These are phyloP conservation scores for Penicillium pulvis DNA, from an alignment of 495 filamentous ascomycete species.

Conservation along the genomic window DNA sequence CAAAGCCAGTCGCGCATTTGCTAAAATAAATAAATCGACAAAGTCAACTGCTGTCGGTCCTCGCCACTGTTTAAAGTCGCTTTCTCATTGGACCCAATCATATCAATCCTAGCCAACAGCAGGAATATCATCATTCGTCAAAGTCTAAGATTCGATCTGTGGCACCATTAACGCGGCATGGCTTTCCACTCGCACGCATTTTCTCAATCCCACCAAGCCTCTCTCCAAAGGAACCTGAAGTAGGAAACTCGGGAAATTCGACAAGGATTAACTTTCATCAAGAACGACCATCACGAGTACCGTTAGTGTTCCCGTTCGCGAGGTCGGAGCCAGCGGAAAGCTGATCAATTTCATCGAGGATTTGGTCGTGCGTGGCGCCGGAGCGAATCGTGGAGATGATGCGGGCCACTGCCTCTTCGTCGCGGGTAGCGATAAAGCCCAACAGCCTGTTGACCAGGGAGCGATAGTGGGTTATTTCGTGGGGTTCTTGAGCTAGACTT, in stretches of 20 bases:
- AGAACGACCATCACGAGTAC: background rate
- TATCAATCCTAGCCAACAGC: background rate
- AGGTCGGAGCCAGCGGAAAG: background rate
- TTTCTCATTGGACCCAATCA: background rate
- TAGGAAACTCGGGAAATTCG: background rate
- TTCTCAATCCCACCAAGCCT: background rate
- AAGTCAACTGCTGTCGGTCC: background rate
- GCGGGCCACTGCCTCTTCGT: conserved; percentile 26
- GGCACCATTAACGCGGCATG: background rate
- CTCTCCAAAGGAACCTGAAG: background rate
- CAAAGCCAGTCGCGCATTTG: background rate
- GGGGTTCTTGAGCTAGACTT: background rate
- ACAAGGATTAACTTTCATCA: background rate
- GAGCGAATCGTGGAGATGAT: conserved; percentile 37
- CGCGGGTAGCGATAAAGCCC: conserved; percentile 27
- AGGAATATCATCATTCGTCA: background rate
- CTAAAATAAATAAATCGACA: background rate
- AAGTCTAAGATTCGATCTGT: background rate
- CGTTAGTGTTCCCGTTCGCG: conserved; percentile 2
- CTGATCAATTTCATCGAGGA: conserved; percentile 28
- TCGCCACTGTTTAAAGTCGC: background rate
- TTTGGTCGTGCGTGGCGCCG: conserved; percentile 35
- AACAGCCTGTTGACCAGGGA: conserved; percentile 35
- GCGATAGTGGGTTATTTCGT: conserved; percentile 30
- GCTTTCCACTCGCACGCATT: background rate